Base-by-base conservation (phyloP, 495 filamentous ascomycete genomes). In the Talaromyces liani region DNA sequence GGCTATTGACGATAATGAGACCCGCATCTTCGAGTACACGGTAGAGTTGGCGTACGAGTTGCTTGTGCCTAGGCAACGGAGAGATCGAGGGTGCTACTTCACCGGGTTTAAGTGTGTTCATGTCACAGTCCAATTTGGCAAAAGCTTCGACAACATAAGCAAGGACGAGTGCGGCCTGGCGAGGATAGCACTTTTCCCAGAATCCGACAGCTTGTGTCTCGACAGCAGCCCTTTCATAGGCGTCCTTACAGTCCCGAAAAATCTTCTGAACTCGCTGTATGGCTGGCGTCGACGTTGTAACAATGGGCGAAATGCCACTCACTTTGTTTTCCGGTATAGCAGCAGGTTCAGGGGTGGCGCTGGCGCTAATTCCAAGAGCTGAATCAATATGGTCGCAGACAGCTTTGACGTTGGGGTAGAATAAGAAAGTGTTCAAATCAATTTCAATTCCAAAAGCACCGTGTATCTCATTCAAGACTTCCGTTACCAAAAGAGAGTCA, bases 1-100 rank as follows among this genome's bases (percentile, higher is more conserved):
- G 69, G 75, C 66, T 2, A 76, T 58, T 20, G 77, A 70, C 4
- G 81, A 69, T 6, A 80, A 62, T 7, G 70, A 71, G 6, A 73
- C 71, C 36, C 78, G 76, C 56, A 55, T 75, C 71, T 60, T 70
- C 67, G 7, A 81, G 68, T 7, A 79, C 66, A 7, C 61, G 33
- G 64, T 73, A 69, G 18, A 77, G 58, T 45, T 73, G 73, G 8
- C 33, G 36, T 6, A 78, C 64, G 10, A 80, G 58, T 29, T 66
- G 56, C 7, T 62, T 56, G 61, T 80, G 75, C 53, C 65, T 71
- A 6, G 63, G 61, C 0, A 73, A 58, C 47, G 51, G 41, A n/a
- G 60, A 49, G 14, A 76, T 61, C 6, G 8, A 27, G 16, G 59
- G 22, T 49, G 27, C 22, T 10, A 45, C 24, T 16, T 51, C 59